Conservation (phyloP, 306 rosid species). For the Mucuna pruriens region DNA sequence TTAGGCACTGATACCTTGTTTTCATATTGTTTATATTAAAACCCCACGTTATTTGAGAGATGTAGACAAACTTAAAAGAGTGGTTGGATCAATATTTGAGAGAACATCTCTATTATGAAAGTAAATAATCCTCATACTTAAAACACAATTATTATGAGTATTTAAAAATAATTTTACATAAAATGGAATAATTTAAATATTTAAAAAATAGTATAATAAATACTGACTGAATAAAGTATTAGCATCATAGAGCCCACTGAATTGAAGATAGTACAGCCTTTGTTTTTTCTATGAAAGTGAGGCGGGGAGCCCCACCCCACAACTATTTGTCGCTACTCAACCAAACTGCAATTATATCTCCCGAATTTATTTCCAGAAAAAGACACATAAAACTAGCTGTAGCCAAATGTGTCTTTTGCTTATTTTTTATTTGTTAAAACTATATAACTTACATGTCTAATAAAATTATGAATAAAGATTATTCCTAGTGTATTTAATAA, state of each 20-base stretch:
- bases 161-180: neutral
- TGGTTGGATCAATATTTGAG: too few relatives aligned
- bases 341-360: conserved; percentile 31
- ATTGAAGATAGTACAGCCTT: conserved; percentile 34
- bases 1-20: too few relatives aligned
- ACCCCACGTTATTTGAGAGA: too few relatives aligned
- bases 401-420: neutral
- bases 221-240: neutral
- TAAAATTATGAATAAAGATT: too few relatives aligned
- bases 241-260: conserved; percentile 45
- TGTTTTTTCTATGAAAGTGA: conserved; percentile 39
- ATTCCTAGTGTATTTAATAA: too few relatives aligned
- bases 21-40: too few relatives aligned
- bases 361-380: neutral
- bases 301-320: conserved; percentile 22
- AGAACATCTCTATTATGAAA: too few relatives aligned
- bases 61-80: too few relatives aligned
- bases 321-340: neutral
- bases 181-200: neutral
- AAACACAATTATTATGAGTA: too few relatives aligned
- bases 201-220: neutral
- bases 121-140: too few relatives aligned
- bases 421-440: neutral
- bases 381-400: conserved; percentile 12
- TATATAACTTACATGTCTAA: neutral